Percentiles rank a stretch among this genome's conserved stretches.
Evolutionary conservation across 495 filamentous ascomycete species (phyloP).

Genomic region (Aspergillus haitiensis): DNA sequence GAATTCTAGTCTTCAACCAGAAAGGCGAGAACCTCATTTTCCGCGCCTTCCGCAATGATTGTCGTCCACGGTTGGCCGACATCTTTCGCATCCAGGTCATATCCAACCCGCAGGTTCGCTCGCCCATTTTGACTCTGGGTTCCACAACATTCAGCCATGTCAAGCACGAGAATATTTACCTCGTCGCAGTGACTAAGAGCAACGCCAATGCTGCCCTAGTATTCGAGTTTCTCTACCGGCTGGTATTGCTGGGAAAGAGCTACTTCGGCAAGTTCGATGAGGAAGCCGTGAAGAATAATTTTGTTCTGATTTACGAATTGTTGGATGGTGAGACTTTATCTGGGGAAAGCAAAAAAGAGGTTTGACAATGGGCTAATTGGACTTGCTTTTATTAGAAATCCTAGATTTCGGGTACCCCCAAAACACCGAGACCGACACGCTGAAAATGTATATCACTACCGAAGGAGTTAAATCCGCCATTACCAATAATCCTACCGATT

Average conservation of each 20-base stretch:
- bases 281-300: constrained; percentile 99
- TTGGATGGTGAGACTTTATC: constrained; percentile 71
- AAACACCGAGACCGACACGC: constrained; percentile 97
- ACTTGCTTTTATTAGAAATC: constrained; percentile 65
- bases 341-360: neutral
- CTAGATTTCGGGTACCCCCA: constrained; percentile 99
- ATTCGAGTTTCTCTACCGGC: constrained; percentile 95
- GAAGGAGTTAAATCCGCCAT: constrained; percentile 97
- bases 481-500: constrained; percentile 67
- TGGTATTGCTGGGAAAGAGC: constrained; percentile 84
- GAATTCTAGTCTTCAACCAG: constrained; percentile 97
- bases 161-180: constrained; percentile 98
- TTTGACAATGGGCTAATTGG: neutral
- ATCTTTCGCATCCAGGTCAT: constrained; percentile 99
- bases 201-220: constrained; percentile 99
- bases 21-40: constrained; percentile 99
- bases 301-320: constrained; percentile 97
- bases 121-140: constrained; percentile 94
- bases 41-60: constrained; percentile 96
- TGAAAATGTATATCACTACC: constrained; percentile 99
- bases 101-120: constrained; percentile 96
- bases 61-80: constrained; percentile 92
- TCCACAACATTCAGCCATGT: constrained; percentile 99
- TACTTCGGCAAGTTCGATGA: constrained; percentile 99
- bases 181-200: constrained; percentile 97